Percentiles rank a stretch among this genome's conserved stretches.
These are phyloP conservation scores for Fusarium algeriense DNA, from an alignment of 2,329 filamentous ascomycete species.

Conservation along the genomic window DNA sequence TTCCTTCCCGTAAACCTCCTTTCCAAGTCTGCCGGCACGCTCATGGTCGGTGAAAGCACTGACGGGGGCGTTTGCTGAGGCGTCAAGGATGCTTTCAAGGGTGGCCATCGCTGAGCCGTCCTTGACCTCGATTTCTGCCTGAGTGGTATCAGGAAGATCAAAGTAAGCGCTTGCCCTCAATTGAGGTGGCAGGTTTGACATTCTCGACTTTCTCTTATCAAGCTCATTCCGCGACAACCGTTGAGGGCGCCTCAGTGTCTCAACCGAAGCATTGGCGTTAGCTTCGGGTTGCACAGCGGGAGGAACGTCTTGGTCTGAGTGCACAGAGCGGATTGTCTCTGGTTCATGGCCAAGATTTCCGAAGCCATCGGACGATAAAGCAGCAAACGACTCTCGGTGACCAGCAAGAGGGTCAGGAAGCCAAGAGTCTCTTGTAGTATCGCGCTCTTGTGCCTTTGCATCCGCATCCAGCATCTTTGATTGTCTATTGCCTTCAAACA, in stretches of 20 bases:
- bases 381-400: conserved; percentile 53
- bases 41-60: conserved; percentile 92
- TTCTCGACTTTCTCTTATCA: conserved; percentile 52
- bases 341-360: conserved; percentile 34
- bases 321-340: conserved; percentile 34
- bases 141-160: conserved; percentile 70
- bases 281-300: conserved; percentile 31
- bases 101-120: conserved; percentile 89
- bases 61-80: conserved; percentile 87
- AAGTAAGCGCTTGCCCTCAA: conserved; percentile 94
- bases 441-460: conserved; percentile 24
- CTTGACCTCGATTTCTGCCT: conserved; percentile 68
- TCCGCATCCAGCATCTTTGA: conserved; percentile 38
- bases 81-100: conserved; percentile 91
- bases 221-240: conserved; percentile 50
- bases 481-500: conserved; percentile 55
- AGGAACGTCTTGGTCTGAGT: conserved; percentile 28
- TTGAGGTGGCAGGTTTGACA: conserved; percentile 76
- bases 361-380: conserved; percentile 48
- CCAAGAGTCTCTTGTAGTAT: conserved; percentile 53
- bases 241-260: conserved; percentile 51
- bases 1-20: conserved; percentile 77
- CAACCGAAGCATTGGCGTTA: conserved; percentile 33
- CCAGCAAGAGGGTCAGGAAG: conserved; percentile 61
- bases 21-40: conserved; percentile 80